Evolutionary conservation across 108 stramenopile species (phyloP).

Genomic region (Parmales sp.): DNA sequence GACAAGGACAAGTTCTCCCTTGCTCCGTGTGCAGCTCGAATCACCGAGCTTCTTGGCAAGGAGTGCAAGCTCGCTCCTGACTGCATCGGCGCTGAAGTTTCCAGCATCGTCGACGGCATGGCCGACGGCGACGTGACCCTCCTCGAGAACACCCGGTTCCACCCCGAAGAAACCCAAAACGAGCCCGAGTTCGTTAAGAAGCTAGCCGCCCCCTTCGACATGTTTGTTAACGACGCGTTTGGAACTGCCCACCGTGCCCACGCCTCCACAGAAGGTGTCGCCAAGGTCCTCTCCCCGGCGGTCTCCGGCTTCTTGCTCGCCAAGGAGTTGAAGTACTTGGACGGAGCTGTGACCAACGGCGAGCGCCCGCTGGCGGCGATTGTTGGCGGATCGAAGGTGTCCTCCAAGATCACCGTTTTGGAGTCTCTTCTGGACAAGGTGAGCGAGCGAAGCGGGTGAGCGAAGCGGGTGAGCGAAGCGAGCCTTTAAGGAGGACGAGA

Average conservation of each 20-base stretch:
- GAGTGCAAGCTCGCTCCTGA: slow-evolving; percentile 82
- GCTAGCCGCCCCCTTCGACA: slow-evolving; percentile 81
- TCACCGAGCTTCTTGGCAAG: slow-evolving; percentile 87
- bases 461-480: too few relatives aligned
- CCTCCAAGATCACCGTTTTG: slow-evolving; percentile 98
- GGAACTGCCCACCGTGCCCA: slow-evolving; percentile 99
- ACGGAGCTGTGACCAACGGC: slow-evolving; percentile 86
- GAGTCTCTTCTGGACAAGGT: slow-evolving; percentile 96
- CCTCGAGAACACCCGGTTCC: slow-evolving; percentile 99
- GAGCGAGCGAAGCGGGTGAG: too few relatives aligned
- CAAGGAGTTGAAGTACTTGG: slow-evolving; percentile 98
- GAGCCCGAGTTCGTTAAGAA: slow-evolving; percentile 80
- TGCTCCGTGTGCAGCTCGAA: slow-evolving; percentile 82
- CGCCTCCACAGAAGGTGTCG: slow-evolving; percentile 98
- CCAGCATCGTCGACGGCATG: slow-evolving; percentile 57
- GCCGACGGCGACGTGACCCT: slow-evolving; percentile 91
- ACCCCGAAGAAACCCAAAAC: slow-evolving; percentile 94
- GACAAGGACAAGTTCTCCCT: slow-evolving; percentile 99
- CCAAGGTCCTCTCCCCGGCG: slow-evolving; percentile 76
- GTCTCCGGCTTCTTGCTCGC: slow-evolving; percentile 90
- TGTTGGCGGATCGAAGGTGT: slow-evolving; percentile 99
- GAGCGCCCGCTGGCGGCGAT: slow-evolving; percentile 97
- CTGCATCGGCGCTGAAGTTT: slow-evolving; percentile 94
- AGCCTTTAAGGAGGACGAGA: too few relatives aligned
- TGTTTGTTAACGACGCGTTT: slow-evolving; percentile 99